These are phyloP conservation scores for Lepidium campestre DNA, from an alignment of 441 rosid species.

Conservation along the genomic window DNA sequence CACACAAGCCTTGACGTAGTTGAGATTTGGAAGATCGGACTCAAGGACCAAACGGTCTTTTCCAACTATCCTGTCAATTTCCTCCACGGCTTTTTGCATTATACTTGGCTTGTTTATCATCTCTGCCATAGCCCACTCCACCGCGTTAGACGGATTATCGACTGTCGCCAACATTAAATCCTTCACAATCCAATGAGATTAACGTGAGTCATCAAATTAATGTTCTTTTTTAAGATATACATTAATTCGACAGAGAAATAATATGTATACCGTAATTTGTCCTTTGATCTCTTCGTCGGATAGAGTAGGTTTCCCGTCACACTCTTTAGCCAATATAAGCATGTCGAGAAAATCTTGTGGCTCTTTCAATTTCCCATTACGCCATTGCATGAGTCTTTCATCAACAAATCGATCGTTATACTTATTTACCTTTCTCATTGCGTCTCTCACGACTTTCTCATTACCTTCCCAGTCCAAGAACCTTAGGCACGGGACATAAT, in stretches of 20 bases:
- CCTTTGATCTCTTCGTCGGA: slow-evolving; percentile 46
- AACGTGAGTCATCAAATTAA: not conserved
- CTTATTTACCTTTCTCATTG: slow-evolving; percentile 24
- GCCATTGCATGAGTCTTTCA: slow-evolving; percentile 42
- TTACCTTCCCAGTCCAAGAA: slow-evolving; percentile 56
- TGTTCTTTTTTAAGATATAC: too few species aligned
- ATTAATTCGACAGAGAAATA: too few species aligned
- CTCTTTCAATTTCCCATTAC: slow-evolving; percentile 9
- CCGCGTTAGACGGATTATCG: slow-evolving; percentile 40
- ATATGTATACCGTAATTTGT: slow-evolving; percentile 38
- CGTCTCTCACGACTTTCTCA: slow-evolving; percentile 31
- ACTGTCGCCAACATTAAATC: slow-evolving; percentile 36
- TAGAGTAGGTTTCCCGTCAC: slow-evolving; percentile 28
- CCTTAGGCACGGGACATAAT: slow-evolving; percentile 43
- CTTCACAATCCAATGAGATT: slow-evolving; percentile 12
- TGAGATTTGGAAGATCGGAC: slow-evolving; percentile 32
- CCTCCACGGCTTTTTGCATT: slow-evolving; percentile 34
- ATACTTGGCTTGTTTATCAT: slow-evolving; percentile 41
- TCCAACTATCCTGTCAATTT: slow-evolving; percentile 39
- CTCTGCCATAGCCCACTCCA: slow-evolving; percentile 40
- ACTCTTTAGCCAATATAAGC: slow-evolving; percentile 32
- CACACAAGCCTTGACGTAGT: slow-evolving; percentile 40
- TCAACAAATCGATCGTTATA: slow-evolving; percentile 49
- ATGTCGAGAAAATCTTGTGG: slow-evolving; percentile 46
- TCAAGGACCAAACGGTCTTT: slow-evolving; percentile 43